Base-by-base conservation (phyloP, 2,329 filamentous ascomycete genomes). In the Coniochaeta sp. region DNA sequence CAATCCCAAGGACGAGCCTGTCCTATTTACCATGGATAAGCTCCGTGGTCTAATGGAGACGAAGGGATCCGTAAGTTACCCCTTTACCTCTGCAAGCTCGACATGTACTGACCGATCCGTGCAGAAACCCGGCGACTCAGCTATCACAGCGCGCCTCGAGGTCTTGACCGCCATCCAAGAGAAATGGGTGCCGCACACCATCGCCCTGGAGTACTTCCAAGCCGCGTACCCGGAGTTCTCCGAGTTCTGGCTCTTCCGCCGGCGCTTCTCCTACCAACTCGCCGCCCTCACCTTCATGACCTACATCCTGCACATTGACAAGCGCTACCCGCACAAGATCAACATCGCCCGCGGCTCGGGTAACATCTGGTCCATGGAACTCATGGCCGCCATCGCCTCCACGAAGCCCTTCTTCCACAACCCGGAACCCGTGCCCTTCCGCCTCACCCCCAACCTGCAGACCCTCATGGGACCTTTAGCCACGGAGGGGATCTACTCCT, bases 181-280 rank as follows among this genome's bases (percentile, higher is more conserved):
- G 67, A 92, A 91, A 66, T 95, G 87, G 81, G 91, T 96, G 52
- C 88, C 91, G 6, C 85, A 85, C 53, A 90, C 83, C 3, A 75
- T 97, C 54, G 85, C 87, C 20, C 79, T 95, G 51, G 84, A 95
- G 58, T 96, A 92, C 73, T 96, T 96, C 81, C 88, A 91, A 65
- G 77, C 80, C 58, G 88, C 85, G 5, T 97, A 94, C 71, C 87
- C 91, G 27, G 86, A 89, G 56, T 99, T 89, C 68, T 83, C 88
- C 45, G 91, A 96, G 62, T 96, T 97, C 76, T 99, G 92, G 91
- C 81, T 99, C 53, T 99, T 99, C 89, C 88, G 94, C 53, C 86
- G 91, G 53, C 91, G 96, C 58, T 96, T 99, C 72, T 88, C 90
- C 20, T 96, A 97, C 74, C 94, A 99, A 71, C 85, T 96, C 55